Evolutionary conservation across 192 early-diverging fungal species (phyloP).

Genomic region (Spinellus fusiger): DNA sequence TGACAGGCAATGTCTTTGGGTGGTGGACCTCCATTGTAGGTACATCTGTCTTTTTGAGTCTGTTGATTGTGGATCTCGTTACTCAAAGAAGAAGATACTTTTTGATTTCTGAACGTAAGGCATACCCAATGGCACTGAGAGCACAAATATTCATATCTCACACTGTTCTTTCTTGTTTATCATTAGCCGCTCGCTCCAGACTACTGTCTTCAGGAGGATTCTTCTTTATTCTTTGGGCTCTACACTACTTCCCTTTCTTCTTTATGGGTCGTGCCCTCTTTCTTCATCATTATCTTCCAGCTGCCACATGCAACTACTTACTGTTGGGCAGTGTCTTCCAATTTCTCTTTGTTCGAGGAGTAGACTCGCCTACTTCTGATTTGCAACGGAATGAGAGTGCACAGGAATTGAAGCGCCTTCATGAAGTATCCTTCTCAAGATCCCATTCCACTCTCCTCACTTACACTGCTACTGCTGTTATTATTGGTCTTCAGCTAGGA

Average conservation of each 20-base stretch:
- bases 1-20: constrained; percentile 83
- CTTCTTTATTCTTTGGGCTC: constrained; percentile 75
- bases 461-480: constrained; percentile 30
- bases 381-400: constrained; percentile 27
- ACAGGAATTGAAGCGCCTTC: constrained; percentile 5
- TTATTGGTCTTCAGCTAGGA: constrained; percentile 44
- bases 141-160: constrained; percentile 1
- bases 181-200: constrained; percentile 47
- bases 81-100: constrained; percentile 65
- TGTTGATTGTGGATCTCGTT: constrained; percentile 59
- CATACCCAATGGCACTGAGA: not conserved
- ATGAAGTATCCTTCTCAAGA: constrained; percentile 8
- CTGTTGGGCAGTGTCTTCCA: constrained; percentile 64
- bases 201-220: constrained; percentile 65
- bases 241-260: constrained; percentile 91
- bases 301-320: constrained; percentile 77
- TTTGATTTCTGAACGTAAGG: constrained; percentile 42
- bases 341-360: constrained; percentile 59
- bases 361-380: constrained; percentile 38
- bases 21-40: constrained; percentile 72
- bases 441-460: constrained; percentile 25
- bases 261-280: constrained; percentile 87
- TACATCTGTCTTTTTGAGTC: constrained; percentile 45
- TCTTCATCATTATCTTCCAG: constrained; percentile 92
- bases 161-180: constrained; percentile 23